These are phyloP conservation scores for Hansenula lynferdii DNA, from an alignment of 1,139 yeast species.

Conservation along the genomic window DNA sequence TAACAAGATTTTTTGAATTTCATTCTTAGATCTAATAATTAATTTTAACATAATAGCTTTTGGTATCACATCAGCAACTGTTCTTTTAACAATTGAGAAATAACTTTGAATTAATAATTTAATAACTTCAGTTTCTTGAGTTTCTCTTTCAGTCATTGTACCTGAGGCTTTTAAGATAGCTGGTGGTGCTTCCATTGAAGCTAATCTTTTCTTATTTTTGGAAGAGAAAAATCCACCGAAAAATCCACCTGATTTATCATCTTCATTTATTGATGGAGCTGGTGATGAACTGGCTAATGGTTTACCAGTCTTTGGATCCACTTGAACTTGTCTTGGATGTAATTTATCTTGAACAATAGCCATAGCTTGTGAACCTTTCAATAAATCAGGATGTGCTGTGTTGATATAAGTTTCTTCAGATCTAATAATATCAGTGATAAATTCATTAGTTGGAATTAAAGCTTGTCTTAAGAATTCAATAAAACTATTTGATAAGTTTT, in stretches of 20 bases:
- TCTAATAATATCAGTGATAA: constrained; percentile 75
- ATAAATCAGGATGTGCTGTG: constrained; percentile 95
- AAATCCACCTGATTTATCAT: constrained; percentile 61
- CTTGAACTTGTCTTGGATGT: constrained; percentile 79
- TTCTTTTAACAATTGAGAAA: constrained; percentile 87
- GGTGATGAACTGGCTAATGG: constrained; percentile 46
- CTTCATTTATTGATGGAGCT: constrained; percentile 29
- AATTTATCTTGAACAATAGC: constrained; percentile 87
- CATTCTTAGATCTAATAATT: constrained; percentile 77
- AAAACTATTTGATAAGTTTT: constrained; percentile 75
- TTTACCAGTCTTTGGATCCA: constrained; percentile 93
- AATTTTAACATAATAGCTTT: constrained; percentile 93
- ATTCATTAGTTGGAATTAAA: constrained; percentile 77
- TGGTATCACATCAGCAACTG: constrained; percentile 90
- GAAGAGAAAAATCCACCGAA: constrained; percentile 94
- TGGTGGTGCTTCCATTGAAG: constrained; percentile 97
- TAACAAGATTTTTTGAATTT: constrained; percentile 83
- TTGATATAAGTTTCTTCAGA: constrained; percentile 93
- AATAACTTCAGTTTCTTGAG: constrained; percentile 95
- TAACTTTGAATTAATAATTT: constrained; percentile 87
- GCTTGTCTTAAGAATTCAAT: constrained; percentile 78
- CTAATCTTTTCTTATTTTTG: constrained; percentile 90
- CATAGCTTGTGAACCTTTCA: constrained; percentile 95
- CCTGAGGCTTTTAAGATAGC: constrained; percentile 93
- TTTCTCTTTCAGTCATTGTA: constrained; percentile 90